These are phyloP conservation scores for Zopfia rhizophila DNA, from an alignment of 2,329 filamentous ascomycete genomes.

Conservation along the genomic window DNA sequence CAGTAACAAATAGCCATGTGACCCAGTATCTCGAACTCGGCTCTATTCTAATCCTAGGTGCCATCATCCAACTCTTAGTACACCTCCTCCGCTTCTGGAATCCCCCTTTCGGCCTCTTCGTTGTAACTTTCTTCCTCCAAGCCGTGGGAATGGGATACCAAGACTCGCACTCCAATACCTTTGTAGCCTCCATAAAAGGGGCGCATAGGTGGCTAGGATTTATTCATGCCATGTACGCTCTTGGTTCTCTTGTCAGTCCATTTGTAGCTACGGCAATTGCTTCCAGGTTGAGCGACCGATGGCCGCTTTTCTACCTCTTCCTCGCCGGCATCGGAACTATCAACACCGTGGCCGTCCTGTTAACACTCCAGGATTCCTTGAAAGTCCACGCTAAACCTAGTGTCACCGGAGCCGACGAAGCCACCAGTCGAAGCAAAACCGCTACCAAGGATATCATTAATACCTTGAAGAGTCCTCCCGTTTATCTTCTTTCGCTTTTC, in stretches of 20 bases:
- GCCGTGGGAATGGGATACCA: constrained; percentile 71
- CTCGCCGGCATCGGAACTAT: constrained; percentile 63
- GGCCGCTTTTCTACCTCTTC: constrained; percentile 68
- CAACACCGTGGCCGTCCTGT: constrained; percentile 60
- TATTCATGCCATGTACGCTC: constrained; percentile 71
- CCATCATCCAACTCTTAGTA: constrained; percentile 64
- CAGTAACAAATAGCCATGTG: constrained; percentile 66
- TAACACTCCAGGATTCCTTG: constrained; percentile 63
- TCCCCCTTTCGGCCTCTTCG: constrained; percentile 67
- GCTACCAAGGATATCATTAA: constrained; percentile 58
- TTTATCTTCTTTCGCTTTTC: constrained; percentile 70
- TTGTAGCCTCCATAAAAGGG: constrained; percentile 62
- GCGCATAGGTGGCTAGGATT: constrained; percentile 71
- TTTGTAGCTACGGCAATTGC: constrained; percentile 54
- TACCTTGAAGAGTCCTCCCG: constrained; percentile 56
- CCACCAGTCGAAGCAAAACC: constrained; percentile 36
- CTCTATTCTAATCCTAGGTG: constrained; percentile 66
- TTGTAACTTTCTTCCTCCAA: constrained; percentile 67
- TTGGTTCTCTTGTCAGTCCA: constrained; percentile 67
- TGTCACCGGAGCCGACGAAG: not conserved
- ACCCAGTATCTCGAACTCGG: constrained; percentile 65
- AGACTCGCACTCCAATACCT: constrained; percentile 72
- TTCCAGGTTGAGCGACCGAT: constrained; percentile 58
- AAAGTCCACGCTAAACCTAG: constrained; percentile 25
- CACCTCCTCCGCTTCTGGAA: constrained; percentile 67